A percentile compares a stretch with the other conserved stretches of the same genome.
These are phyloP conservation scores for Colletotrichum godetiae DNA, from an alignment of 2,329 filamentous ascomycete genomes.

Conservation along the genomic window DNA sequence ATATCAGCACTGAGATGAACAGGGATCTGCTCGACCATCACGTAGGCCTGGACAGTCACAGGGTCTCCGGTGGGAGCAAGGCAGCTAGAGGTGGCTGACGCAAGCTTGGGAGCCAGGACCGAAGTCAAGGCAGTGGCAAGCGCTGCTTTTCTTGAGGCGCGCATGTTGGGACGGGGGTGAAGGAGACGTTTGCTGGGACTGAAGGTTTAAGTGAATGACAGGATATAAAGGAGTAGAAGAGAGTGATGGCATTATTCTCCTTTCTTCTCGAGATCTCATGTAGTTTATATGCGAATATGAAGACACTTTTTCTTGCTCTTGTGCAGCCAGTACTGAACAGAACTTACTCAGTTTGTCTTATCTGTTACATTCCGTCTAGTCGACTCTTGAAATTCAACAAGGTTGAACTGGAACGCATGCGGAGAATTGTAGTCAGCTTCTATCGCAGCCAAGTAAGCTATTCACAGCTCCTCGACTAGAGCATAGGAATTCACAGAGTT, in stretches of 20 bases:
- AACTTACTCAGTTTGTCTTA: background rate
- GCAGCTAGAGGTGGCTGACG: background rate
- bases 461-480: background rate
- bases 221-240: background rate
- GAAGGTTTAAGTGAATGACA: background rate
- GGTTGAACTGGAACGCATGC: background rate
- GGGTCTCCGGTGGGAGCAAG: background rate
- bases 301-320: background rate
- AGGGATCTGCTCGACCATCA: conserved; percentile 5
- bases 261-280: background rate
- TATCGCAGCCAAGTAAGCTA: background rate
- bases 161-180: background rate
- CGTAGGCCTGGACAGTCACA: background rate
- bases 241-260: background rate
- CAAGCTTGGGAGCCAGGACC: background rate
- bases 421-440: background rate
- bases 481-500: background rate
- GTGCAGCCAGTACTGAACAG: background rate
- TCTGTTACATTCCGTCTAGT: background rate
- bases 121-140: background rate
- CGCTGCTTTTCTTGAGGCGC: background rate
- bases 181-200: background rate
- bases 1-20: conserved; percentile 2
- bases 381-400: background rate
- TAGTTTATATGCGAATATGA: background rate